phyloP scores from a whole-genome alignment of 805 yeast species.

The Komagataella ulmi region DNA sequence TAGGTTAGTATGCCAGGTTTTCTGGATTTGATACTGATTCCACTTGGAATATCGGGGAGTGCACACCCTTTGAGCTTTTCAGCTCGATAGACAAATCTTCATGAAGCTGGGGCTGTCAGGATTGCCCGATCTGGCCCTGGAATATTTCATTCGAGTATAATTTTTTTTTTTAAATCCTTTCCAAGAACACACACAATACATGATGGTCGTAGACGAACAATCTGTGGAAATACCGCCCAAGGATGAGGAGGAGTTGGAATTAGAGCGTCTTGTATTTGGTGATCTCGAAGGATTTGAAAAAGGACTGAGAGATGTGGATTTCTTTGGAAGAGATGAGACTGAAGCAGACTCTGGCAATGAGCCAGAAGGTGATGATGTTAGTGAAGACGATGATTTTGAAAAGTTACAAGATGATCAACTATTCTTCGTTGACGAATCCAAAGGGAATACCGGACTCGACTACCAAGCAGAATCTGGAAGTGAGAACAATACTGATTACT shows the following conservation, averaged over 20 bases:
- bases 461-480: slow-evolving; percentile 2
- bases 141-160: not conserved
- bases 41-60: not conserved
- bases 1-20: not conserved
- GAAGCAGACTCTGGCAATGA: slow-evolving; percentile 18
- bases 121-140: not conserved
- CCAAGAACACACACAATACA: not conserved
- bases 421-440: slow-evolving; percentile 41
- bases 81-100: not conserved
- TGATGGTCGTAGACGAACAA: not conserved
- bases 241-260: slow-evolving; percentile 67
- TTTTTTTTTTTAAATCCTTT: slow-evolving; percentile 1
- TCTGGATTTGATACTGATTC: not conserved
- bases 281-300: slow-evolving; percentile 63
- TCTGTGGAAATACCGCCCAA: slow-evolving; percentile 41
- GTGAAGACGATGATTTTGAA: slow-evolving; percentile 18
- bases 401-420: slow-evolving; percentile 32
- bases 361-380: slow-evolving; percentile 16
- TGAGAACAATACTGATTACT: slow-evolving; percentile 14
- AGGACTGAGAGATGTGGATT: slow-evolving; percentile 48
- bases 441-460: slow-evolving; percentile 6
- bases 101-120: not conserved
- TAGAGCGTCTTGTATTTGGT: slow-evolving; percentile 84
- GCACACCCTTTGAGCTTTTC: not conserved
- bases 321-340: slow-evolving; percentile 32